Evolutionary conservation across 495 filamentous ascomycete genomes (phyloP), one percentile per base, ranked within the genome.

Genomic region (Penicillium turbatum): DNA sequence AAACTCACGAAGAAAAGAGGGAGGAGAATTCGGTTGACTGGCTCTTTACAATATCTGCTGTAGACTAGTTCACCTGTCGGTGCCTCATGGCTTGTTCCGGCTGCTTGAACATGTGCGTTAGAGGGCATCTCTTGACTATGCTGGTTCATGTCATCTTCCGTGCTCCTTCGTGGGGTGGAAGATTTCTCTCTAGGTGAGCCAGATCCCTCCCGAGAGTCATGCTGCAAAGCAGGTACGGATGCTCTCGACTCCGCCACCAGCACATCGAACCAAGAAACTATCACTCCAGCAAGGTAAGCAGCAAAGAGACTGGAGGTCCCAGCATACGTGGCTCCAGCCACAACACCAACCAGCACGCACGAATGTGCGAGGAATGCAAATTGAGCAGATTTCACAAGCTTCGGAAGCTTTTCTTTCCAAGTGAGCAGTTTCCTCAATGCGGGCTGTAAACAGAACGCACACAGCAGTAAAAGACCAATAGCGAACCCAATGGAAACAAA

Each of bases 1-100:
- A 27, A 3, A 66, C 77, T 68, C 61, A 82, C 84, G 57, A 93
- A 95, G 71, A 93, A 92, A 43, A 90, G 78, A 0, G 89, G 87
- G 21, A 81, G 80, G 0, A 93, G 69, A 2, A 91, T 74, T 21
- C 72, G 73, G 7, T 69, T 51, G 8, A 83, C 73, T 0, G 76
- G 65, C 37, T 72, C 61, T 3, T 66, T 61, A 55, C 81, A 85
- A 64, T 87, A 89, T 7, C 61, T 55, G 21, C 79, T 73, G 57
- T 83, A 90, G 6, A 83, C 68, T 2, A 64, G 44, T 0, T 56
- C 38, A 3, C 77, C 76, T 0, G 64, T 70, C 2, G 61, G 58
- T 6, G 19, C 43, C 35, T 63, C 16, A 15, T 34, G n/a, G 17
- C 19, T 27, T 9, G 5, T 35, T 35, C 21, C 29, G 6, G 17